phyloP scores from a whole-genome alignment of 345 rosid species.

The Abelmoschus esculentus region DNA sequence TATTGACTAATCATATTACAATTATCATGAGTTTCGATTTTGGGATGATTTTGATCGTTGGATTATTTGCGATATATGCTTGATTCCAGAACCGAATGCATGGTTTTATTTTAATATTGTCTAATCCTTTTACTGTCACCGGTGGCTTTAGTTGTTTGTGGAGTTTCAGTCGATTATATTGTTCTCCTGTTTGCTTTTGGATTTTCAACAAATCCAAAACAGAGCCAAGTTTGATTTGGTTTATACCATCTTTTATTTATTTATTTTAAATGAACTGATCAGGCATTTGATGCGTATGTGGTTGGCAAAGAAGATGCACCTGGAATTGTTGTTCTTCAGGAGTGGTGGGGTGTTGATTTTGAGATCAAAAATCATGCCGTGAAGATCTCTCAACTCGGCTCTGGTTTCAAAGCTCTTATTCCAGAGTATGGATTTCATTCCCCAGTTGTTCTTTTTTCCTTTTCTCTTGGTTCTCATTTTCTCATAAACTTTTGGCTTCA shows the following conservation, averaged over 20 bases:
- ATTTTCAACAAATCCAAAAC: no score
- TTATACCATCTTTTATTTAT: background rate
- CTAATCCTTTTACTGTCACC: background rate
- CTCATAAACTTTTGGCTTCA: conserved; percentile 12
- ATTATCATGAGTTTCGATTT: background rate
- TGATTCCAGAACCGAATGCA: background rate
- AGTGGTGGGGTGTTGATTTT: conserved; percentile 99
- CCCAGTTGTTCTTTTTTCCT: background rate
- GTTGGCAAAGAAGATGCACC: conserved; percentile 89
- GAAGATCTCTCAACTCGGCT: conserved; percentile 68
- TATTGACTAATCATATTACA: background rate
- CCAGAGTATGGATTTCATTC: conserved; percentile 53
- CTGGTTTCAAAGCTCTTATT: conserved; percentile 81
- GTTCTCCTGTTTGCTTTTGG: no score
- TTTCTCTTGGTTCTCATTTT: background rate
- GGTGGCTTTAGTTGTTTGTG: background rate
- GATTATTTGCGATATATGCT: background rate
- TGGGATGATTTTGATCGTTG: background rate
- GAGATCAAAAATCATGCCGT: conserved; percentile 90
- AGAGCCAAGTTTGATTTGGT: background rate
- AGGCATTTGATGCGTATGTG: conserved; percentile 89
- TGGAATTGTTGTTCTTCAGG: conserved; percentile 86
- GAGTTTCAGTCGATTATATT: background rate
- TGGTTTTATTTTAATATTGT: background rate
- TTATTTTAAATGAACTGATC: conserved; percentile 3